Base-by-base conservation (phyloP, 2,329 filamentous ascomycete species). In the Fusarium nygamai region DNA sequence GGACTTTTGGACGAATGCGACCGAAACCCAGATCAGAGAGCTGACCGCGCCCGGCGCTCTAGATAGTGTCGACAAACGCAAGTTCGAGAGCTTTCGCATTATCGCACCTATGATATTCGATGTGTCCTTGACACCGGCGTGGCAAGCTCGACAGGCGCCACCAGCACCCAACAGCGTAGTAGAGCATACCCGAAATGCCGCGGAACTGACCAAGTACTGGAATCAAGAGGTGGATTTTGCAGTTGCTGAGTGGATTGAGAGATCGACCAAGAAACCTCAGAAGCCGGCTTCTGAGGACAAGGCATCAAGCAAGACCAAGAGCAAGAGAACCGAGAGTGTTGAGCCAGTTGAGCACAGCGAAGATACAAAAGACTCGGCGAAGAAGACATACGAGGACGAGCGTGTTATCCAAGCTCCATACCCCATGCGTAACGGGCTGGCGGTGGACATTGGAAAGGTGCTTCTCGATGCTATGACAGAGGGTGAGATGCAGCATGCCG, bases 111-210 rank as follows among this genome's bases (percentile, higher is more conserved):
- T 83, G 44, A 78, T 89, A 6, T 84, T 89, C 59, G 89, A 91
- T 74, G 83, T 88, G 6, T 87, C 88, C 0, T 78, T 91, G 3
- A 81, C 86, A 0, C 89, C 89, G 0, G 88, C 86, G 4, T 91
- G 89, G 86, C 78, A 83, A 12, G 80, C 81, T 16, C 84, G 88
- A 6, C 83, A 84, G 0, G 61, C 76, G 5, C 84, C 87, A 3
- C 82, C 86, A 3, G 72, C 66, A 20, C 86, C 86, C 17, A 87
- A 88, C 73, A 85, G 81, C 20, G 82, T 83, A 43, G 83, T 85
- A 5, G 88, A 89, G 71, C 86, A 90, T 71, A 81, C 88, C 74
- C 87, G 87, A 66, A 90, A 89, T 68, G 88, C 88, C 5, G 85
- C 85, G 4, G 83, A 85, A 56, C 77, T 91, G 46, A 87, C 87